phyloP scores from a whole-genome alignment of 2,329 filamentous ascomycete species.

The Aureobasidium melanogenum region DNA sequence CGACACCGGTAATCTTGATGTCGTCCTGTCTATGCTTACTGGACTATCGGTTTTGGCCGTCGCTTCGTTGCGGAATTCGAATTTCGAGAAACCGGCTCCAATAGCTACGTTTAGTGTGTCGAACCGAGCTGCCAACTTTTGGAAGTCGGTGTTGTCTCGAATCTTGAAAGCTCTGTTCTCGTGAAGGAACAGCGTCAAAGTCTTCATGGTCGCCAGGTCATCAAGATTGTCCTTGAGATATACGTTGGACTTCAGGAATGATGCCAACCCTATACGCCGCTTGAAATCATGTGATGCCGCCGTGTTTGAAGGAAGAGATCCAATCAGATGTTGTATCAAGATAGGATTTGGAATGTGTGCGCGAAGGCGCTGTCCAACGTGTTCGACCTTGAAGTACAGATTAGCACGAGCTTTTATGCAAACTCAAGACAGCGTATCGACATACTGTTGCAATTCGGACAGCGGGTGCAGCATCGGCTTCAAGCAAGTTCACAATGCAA shows the following conservation, averaged over 20 bases:
- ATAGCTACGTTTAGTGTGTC: constrained; percentile 66
- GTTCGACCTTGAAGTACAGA: constrained; percentile 5
- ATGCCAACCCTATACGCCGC: constrained; percentile 56
- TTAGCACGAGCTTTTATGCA: constrained; percentile 16
- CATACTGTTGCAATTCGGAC: constrained; percentile 15
- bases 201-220: not conserved
- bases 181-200: constrained; percentile 13
- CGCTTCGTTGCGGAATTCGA: constrained; percentile 17
- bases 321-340: constrained; percentile 50
- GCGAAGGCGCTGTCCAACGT: not conserved
- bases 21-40: not conserved
- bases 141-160: constrained; percentile 55
- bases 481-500: constrained; percentile 25
- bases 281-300: constrained; percentile 50
- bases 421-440: not conserved
- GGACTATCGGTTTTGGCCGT: not conserved
- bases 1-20: not conserved
- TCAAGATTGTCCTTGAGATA: not conserved
- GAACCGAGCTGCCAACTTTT: constrained; percentile 55
- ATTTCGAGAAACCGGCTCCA: constrained; percentile 48
- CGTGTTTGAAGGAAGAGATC: constrained; percentile 48
- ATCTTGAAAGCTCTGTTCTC: constrained; percentile 39
- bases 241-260: constrained; percentile 41
- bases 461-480: constrained; percentile 19
- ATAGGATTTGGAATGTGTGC: constrained; percentile 36